Base-by-base conservation (phyloP, 2,329 filamentous ascomycete genomes). In the Fusarium papillatum region DNA sequence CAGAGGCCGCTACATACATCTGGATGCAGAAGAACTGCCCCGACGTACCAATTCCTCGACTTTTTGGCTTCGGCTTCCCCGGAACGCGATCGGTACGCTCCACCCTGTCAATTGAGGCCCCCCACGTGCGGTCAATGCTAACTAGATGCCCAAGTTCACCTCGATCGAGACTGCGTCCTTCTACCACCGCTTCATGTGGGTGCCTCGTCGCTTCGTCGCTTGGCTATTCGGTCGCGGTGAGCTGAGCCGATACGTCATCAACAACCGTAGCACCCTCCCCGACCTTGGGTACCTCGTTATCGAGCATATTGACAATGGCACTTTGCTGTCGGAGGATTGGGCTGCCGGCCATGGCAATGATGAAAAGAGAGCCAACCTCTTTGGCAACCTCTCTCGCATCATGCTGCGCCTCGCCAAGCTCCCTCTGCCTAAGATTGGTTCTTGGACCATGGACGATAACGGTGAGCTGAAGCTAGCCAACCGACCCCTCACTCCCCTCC, bases 391-490 rank as follows among this genome's bases (percentile, higher is more conserved):
- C 24, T 73, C 79, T 16, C 74, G 73, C 8, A 70, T 80, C 31
- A 80, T 83, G 57, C 4, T 61, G 4, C 36, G 59, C 59, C 59
- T 61, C 7, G 78, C 81, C 0, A 79, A 79, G 31, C 48, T 82
- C 13, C 78, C 78, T 9, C 79, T 78, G 59, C 77, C 80, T 4
- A 76, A 76, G 13, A 83, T 83, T 22, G 82, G 76, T 19, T 73
- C 80, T 9, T 81, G 78, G 61, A 70, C 70, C 79, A 10, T 81
- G 78, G 61, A 70, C 70, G 1, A 78, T 83, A 70, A 61, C 9
- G 81, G 81, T 46, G 81, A 78, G 17, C 72, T 84, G 13, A 74
- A 74, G 26, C 71, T 84, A 41, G 76, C 80, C 19, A 86, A 86
- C 74, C 83, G 83, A 5, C 84, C 84, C 34, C 76, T 85, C 24